Evolutionary conservation across 2,329 filamentous ascomycete genomes (phyloP).

Genomic region (Dendrostoma leiphaemia): DNA sequence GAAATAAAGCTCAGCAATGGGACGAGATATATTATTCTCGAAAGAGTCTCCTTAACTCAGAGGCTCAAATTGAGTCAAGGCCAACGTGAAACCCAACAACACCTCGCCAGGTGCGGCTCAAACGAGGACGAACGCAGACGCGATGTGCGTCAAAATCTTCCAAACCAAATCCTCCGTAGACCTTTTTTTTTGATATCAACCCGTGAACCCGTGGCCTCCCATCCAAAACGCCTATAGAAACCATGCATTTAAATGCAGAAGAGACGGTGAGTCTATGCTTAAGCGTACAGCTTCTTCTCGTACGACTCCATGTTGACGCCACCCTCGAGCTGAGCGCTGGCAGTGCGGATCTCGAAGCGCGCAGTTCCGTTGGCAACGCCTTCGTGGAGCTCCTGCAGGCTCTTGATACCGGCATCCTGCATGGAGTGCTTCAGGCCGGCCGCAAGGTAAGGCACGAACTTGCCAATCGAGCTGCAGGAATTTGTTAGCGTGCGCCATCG

Average conservation of each 20-base stretch:
- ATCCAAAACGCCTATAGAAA: slow-evolving; percentile 14
- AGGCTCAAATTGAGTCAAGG: neutral
- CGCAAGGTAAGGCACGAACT: slow-evolving; percentile 94
- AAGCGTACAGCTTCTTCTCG: slow-evolving; percentile 99
- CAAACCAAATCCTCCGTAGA: slow-evolving; percentile 9
- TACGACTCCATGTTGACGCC: slow-evolving; percentile 98
- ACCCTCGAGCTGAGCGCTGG: slow-evolving; percentile 92
- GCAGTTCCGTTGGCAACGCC: slow-evolving; percentile 72
- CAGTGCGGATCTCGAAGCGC: slow-evolving; percentile 90
- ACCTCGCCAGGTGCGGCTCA: neutral
- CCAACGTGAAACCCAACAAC: neutral
- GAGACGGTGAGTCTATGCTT: slow-evolving; percentile 26
- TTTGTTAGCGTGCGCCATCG: slow-evolving; percentile 30
- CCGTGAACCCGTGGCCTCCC: slow-evolving; percentile 5
- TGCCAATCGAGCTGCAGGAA: slow-evolving; percentile 69
- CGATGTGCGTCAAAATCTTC: neutral
- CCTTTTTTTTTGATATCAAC: slow-evolving; percentile 5
- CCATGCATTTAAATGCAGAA: slow-evolving; percentile 5
- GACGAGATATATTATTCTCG: no score
- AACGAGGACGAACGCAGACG: neutral
- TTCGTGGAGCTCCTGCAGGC: slow-evolving; percentile 72
- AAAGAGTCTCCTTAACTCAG: no score
- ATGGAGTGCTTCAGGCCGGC: slow-evolving; percentile 96
- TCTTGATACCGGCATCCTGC: slow-evolving; percentile 89
- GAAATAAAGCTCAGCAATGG: no score